Base-by-base conservation (phyloP, 2,329 filamentous ascomycete genomes). In the Fusarium miscanthi region DNA sequence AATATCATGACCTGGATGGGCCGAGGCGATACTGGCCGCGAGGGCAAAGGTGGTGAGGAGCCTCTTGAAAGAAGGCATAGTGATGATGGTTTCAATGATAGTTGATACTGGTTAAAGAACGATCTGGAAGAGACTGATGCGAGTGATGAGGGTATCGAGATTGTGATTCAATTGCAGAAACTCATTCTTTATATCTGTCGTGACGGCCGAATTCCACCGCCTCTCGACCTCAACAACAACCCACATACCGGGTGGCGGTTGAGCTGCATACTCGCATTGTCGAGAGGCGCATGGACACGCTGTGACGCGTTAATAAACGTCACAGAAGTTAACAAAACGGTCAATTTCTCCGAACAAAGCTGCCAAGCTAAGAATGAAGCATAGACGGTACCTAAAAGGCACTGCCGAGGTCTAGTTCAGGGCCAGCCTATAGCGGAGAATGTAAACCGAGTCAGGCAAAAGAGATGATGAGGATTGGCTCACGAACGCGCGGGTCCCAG, bases 1-100 rank as follows among this genome's bases (percentile, higher is more conserved):
- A 42, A 85, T 67, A 57, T 87, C 82, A 67, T 87, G 85, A 66
- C 86, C 86, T 3, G 86, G 86, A 66, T 89, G 85, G 25, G 84
- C 84, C 23, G 73, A 52, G 52, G 56, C 74, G 10, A 74, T 53
- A 27, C 60, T 64, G 16, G 66, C 66, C n/a, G 65, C 48, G 10
- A 76, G 49, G 25, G 72, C 63, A 37, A 66, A 53, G 41, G 56
- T 52, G 42, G 69, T 19, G 27, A 77, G 40, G n/a, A 73, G 35
- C 13, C 54, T 75, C 30, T 70, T 70, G 30, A 69, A 10, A 13
- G 66, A 69, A 63, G 66, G 66, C 66, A 69, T 69, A 21, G 17
- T 35, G 54, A 14, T 31, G 23, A 14, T 31, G 23, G 8, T 25
- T 10, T 14, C 14, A 35, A 23, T 8, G 16, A 27, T 23, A 35